A percentile compares a stretch with the other conserved stretches of the same genome.
Evolutionary conservation across 768 basidiomycete genomes (phyloP).

Genomic region (Hypsizygus marmoreus): DNA sequence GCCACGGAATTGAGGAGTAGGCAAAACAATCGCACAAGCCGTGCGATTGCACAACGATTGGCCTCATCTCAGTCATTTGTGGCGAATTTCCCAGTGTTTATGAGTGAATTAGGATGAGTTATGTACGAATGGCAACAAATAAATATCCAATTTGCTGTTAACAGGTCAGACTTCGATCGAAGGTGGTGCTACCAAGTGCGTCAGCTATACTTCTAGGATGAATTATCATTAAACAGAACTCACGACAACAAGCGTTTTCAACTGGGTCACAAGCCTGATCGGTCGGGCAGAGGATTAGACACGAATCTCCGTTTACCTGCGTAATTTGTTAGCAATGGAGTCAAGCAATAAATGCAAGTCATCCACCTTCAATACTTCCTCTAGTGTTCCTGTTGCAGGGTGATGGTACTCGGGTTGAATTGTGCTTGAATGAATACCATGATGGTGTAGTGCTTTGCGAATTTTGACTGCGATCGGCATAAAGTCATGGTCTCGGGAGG

Average conservation of each 20-base stretch:
- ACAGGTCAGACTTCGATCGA: conserved; percentile 35
- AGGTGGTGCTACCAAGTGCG: conserved; percentile 43
- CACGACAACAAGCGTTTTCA: conserved; percentile 82
- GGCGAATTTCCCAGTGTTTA: conserved; percentile 75
- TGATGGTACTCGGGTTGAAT: conserved; percentile 86
- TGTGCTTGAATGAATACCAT: conserved; percentile 93
- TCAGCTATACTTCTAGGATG: conserved; percentile 7
- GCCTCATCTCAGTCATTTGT: conserved; percentile 65
- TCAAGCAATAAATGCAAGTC: neutral
- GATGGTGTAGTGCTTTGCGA: conserved; percentile 79
- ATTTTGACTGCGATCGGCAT: conserved; percentile 89
- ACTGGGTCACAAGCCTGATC: conserved; percentile 67
- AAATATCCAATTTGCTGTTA: conserved; percentile 14
- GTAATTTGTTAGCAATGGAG: conserved; percentile 6
- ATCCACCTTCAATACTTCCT: conserved; percentile 51
- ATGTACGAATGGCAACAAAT: conserved; percentile 1
- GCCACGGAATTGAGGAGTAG: conserved; percentile 59
- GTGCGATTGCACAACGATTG: conserved; percentile 58
- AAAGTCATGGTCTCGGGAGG: conserved; percentile 81
- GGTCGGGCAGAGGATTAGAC: conserved; percentile 71
- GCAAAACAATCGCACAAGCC: conserved; percentile 51
- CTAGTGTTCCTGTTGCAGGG: conserved; percentile 38
- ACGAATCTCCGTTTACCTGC: conserved; percentile 55
- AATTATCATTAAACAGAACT: conserved; percentile 30
- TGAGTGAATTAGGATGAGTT: conserved; percentile 34